Base-by-base conservation (phyloP, 2,329 filamentous ascomycete genomes). In the Pestalotiopsis sp. region DNA sequence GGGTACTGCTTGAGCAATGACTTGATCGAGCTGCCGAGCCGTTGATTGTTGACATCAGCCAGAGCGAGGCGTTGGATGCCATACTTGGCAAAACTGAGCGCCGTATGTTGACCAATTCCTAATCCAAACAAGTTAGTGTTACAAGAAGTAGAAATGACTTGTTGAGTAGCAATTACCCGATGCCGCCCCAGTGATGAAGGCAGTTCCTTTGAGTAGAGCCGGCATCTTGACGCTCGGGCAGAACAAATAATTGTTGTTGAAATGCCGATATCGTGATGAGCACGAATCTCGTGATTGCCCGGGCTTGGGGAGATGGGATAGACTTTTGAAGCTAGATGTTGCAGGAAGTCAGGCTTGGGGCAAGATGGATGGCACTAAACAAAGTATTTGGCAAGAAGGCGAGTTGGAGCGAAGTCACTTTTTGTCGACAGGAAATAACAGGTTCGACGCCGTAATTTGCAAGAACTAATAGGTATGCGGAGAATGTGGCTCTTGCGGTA, bases 61-160 rank as follows among this genome's bases (percentile, higher is more conserved):
- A 87, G 73, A 0, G 84, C 82, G 61, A 87, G 81, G 58, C 79
- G 79, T 39, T 77, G 80, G 69, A 86, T 80, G 68, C 85, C 85
- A 73, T 86, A 76, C 23, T 76, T 74, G n/a, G 84, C 84, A 68
- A 87, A 82, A 17, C 83, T 78, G 61, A 82, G 79, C 7, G 85
- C 83, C 2, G 82, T 82, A 70, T 79, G 72, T 69, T 82, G 79
- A 27, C 85, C 86, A 69, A 87, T 87, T 71, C 85, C 85, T 85
- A 68, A 7, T n/a, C 14, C 45, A 52, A 2, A 3, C 17, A 14
- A 52, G 17, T 52, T 20, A 52, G 45, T 72, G 71, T 52, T 52
- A 9, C 6, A 23, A n/a, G 45, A 52, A n/a, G 14, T 23, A 9
- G 17, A 9, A 11, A 52, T 9, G 11, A 9, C 7, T 23, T 52